These are phyloP conservation scores for Termitomyces sp. DNA, from an alignment of 1,284 basidiomycete genomes.

Conservation along the genomic window DNA sequence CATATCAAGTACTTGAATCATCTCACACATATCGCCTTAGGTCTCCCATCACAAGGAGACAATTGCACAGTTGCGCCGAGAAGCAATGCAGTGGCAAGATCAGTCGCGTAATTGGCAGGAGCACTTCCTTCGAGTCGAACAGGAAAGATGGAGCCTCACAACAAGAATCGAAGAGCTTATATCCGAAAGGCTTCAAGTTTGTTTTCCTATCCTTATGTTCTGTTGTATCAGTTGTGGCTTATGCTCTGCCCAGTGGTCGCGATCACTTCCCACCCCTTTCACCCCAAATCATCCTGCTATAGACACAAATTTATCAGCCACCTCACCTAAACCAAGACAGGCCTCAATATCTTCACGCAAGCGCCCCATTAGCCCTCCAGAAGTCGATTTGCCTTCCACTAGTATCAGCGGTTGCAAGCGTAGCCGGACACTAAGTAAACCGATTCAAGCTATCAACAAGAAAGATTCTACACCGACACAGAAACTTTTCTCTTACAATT, in stretches of 20 bases:
- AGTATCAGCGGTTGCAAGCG: constrained; percentile 9
- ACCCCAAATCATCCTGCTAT: constrained; percentile 17
- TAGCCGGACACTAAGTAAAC: constrained; percentile 6
- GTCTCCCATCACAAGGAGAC: constrained; percentile 55
- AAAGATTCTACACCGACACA: constrained; percentile 4
- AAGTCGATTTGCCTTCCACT: constrained; percentile 15
- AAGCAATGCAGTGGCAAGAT: constrained; percentile 63
- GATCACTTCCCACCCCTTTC: constrained; percentile 10
- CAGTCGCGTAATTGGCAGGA: constrained; percentile 73
- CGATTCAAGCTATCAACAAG: constrained; percentile 5
- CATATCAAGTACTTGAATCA: background rate
- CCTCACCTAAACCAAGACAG: constrained; percentile 22
- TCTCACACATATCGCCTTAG: constrained; percentile 26
- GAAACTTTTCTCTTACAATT: background rate
- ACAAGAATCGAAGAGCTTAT: constrained; percentile 53
- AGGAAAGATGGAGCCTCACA: constrained; percentile 51
- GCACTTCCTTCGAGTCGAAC: constrained; percentile 61
- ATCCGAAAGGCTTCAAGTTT: constrained; percentile 39
- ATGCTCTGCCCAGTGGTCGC: constrained; percentile 11
- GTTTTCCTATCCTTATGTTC: background rate
- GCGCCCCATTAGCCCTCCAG: constrained; percentile 19
- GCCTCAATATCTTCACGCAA: constrained; percentile 20
- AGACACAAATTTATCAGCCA: constrained; percentile 21
- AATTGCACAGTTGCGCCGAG: constrained; percentile 54
- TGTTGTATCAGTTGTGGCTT: background rate